Base-by-base conservation (phyloP, 495 filamentous ascomycete genomes). In the Daldinia bambusicola region DNA sequence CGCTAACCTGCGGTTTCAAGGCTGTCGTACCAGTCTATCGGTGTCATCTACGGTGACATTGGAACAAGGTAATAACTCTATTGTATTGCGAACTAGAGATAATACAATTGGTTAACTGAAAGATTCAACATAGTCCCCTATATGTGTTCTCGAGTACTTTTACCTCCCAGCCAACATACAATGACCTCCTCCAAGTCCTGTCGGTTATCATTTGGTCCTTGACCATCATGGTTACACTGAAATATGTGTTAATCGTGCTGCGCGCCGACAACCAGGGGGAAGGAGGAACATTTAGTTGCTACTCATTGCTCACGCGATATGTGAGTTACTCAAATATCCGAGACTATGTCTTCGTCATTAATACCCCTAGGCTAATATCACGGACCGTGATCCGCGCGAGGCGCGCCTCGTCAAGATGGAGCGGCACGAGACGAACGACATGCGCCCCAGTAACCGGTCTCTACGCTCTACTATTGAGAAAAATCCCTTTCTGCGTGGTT, bases 11-110 rank as follows among this genome's bases (percentile, higher is more conserved):
- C 12, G 13, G 79, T 81, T 79, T 69, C 1, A 74, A 76, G 74
- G 74, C 82, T 92, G 36, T 84, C 90, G 6, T 92, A 92, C 73
- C 89, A 92, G 75, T 89, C 87, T 0, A 85, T 88, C 45, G 91
- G 91, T 41, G 88, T 89, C 55, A 92, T 93, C 43, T 93, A 92
- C 74, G 91, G 91, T 7, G 91, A 93, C 66, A 93, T 92, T 67
- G 91, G 91, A 40, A 92, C 91, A 12, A 90, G 79, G 79, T 76
- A 52, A 63, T 63, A 30, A 1, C 0, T 53, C 36, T 16, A 14
- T 6, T n/a, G 0, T 9, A 32, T 13, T 22, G 18, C 36, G 14
- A 37, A 26, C 20, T 0, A 59, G 26, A 20, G 6, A 4, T 10
- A 4, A 10, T 22, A 8, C 22, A 36, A 40, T 20, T 7, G 3